phyloP scores from a whole-genome alignment of 805 yeast species.

The Cyberlindnera mrakii region DNA sequence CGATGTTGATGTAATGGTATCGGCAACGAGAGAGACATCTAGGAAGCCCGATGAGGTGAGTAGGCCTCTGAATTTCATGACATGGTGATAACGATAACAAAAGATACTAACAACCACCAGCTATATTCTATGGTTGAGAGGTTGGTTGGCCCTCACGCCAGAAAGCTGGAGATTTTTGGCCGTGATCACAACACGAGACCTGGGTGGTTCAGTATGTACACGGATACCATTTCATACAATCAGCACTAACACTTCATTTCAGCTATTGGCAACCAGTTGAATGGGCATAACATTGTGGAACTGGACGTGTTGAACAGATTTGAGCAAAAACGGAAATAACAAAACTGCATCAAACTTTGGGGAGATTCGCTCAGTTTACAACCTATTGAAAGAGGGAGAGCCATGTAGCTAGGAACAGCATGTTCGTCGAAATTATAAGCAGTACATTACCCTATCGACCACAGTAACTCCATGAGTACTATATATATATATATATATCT shows the following conservation, averaged over 20 bases:
- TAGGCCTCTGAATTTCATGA: background rate
- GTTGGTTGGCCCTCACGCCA: constrained; percentile 66
- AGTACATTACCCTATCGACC: too few species aligned
- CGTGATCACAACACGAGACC: constrained; percentile 78
- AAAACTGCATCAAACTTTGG: too few species aligned
- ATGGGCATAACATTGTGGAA: constrained; percentile 53
- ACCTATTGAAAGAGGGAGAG: too few species aligned
- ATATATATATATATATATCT: too few species aligned
- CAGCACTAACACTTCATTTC: constrained; percentile 2
- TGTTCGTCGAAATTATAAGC: too few species aligned
- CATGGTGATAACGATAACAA: background rate
- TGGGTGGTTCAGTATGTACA: constrained; percentile 70
- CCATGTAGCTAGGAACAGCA: too few species aligned
- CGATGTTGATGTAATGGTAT: constrained; percentile 74
- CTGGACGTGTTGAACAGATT: constrained; percentile 45
- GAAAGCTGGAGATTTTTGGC: constrained; percentile 87
- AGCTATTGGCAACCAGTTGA: constrained; percentile 72
- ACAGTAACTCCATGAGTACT: too few species aligned
- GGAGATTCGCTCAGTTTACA: too few species aligned
- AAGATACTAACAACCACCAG: constrained; percentile 22
- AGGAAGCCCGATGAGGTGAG: constrained; percentile 80
- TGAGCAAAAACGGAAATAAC: background rate
- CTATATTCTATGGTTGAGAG: constrained; percentile 80
- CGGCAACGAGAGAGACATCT: constrained; percentile 81
- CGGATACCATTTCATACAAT: background rate